A percentile compares a stretch with the other conserved stretches of the same genome.
Conservation (phyloP, 2,329 filamentous ascomycete species). For the Cercospora sp. region DNA sequence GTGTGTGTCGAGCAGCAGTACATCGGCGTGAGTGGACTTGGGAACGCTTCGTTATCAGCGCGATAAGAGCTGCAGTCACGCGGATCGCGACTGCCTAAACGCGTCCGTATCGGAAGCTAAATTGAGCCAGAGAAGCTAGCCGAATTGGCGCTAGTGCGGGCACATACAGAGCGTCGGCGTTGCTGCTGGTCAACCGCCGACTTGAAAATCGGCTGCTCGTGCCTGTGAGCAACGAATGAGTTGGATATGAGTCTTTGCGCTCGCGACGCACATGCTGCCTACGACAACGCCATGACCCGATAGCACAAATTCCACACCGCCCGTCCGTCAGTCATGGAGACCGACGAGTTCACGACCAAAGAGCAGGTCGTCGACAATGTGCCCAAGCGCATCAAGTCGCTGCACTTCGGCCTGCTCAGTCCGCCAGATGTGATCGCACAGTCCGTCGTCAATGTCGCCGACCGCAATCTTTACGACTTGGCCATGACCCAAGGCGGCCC, state of each 20-base stretch:
- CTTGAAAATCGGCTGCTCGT: neutral
- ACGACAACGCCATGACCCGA: conserved; percentile 21
- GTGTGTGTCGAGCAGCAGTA: neutral
- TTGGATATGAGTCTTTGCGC: conserved; percentile 13
- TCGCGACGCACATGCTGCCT: neutral
- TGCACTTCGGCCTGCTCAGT: conserved; percentile 92
- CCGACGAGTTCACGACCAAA: conserved; percentile 54
- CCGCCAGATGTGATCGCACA: conserved; percentile 91
- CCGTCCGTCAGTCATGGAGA: conserved; percentile 18
- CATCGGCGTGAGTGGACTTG: neutral
- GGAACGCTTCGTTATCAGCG: neutral
- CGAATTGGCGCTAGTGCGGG: conserved; percentile 2
- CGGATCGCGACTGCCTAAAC: conserved; percentile 9
- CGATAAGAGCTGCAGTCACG: conserved; percentile 12
- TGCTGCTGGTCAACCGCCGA: conserved; percentile 8
- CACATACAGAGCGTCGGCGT: neutral
- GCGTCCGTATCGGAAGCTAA: neutral
- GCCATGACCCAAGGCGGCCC: conserved; percentile 54
- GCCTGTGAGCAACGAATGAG: neutral
- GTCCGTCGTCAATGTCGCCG: conserved; percentile 90
- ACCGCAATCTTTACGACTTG: conserved; percentile 89
- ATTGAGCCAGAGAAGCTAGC: neutral
- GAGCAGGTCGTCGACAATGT: conserved; percentile 86
- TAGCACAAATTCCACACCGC: conserved; percentile 10
- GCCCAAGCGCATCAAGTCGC: conserved; percentile 86